phyloP scores from a whole-genome alignment of 768 basidiomycete species.

The Termitomyces sp. region DNA sequence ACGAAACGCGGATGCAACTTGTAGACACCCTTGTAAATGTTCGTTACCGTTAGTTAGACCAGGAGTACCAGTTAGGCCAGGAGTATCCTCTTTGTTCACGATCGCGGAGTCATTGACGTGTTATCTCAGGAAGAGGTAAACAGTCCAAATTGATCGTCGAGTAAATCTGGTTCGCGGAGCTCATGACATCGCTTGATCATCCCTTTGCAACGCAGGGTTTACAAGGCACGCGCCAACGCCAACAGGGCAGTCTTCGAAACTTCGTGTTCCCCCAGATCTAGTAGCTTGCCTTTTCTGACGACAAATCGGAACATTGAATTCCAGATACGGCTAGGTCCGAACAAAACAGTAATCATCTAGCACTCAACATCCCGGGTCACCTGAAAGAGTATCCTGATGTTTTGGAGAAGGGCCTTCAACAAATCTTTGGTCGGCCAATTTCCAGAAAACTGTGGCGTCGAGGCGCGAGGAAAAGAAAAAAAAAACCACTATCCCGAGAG shows the following conservation, averaged over 20 bases:
- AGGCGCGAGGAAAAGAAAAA: conserved; percentile 15
- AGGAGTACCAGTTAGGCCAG: conserved; percentile 21
- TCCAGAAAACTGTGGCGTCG: conserved; percentile 23
- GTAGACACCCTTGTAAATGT: conserved; percentile 30
- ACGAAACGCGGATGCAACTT: conserved; percentile 40
- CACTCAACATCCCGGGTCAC: conserved; percentile 34
- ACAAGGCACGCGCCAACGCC: conserved; percentile 41
- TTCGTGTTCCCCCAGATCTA: conserved; percentile 36
- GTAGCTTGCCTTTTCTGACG: conserved; percentile 35
- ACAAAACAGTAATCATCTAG: conserved; percentile 30
- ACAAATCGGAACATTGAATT: conserved; percentile 44
- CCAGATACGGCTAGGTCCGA: conserved; percentile 50
- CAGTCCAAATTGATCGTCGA: conserved; percentile 40
- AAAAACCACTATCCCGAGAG: neutral
- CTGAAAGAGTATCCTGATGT: conserved; percentile 30
- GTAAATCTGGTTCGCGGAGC: conserved; percentile 42
- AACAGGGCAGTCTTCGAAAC: conserved; percentile 42
- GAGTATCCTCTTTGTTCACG: conserved; percentile 36
- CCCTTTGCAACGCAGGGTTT: conserved; percentile 40
- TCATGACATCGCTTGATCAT: conserved; percentile 41
- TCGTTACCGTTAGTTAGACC: conserved; percentile 24
- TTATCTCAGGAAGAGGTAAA: conserved; percentile 41
- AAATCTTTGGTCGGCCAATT: conserved; percentile 25
- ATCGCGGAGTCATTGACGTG: conserved; percentile 38
- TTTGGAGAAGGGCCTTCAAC: conserved; percentile 23